Evolutionary conservation across 164 flowering plant species (phyloP), one percentile per base, ranked within the genome.

Genomic region (Kalanchoe fedtschenkoi): DNA sequence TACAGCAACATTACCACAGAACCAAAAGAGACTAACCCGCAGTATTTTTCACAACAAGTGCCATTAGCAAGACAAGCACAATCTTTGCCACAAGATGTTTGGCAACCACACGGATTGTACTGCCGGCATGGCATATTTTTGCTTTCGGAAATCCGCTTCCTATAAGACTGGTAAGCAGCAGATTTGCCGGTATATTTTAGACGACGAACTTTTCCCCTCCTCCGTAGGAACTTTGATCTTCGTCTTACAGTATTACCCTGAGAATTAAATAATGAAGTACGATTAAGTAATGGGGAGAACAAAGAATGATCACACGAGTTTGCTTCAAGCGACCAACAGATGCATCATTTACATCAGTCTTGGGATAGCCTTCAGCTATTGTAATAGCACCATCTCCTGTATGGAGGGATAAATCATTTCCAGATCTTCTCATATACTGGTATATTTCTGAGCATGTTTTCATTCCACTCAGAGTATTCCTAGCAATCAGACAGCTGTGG

Each of bases 31-130:
- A 64, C 88, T 78, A 64, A 95, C 99, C 97, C 99, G 62, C 99
- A 95, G 66, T 95, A 95, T 72, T 95, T 95, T 61, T 95, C 99
- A 68, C 99, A 95, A 76, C 97, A 91, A 34, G 97, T 95, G 24
- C 91, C 96, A 76, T 82, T 91, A 24, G 81, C 39, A 71, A 82
- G 88, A 70, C 99, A 95, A 29, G 87, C n/a, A 66, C 97, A 90
- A 64, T 89, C 85, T 74, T 91, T 95, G 41, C 91, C 91, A 71
- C 99, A 95, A 56, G 91, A 86, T 30, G 96, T 70, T 72, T 83
- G 81, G 78, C 99, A 95, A 62, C 75, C 75, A 78, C 99, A 95
- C 33, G 99, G 99, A 65, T 81, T 95, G 63, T 76, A 95, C 70
- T 95, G 99, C 57, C 91, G 79, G 69, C 97, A 95, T 33, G 97